Evolutionary conservation across 1,284 basidiomycete genomes (phyloP).

Genomic region (Irpex sp.): DNA sequence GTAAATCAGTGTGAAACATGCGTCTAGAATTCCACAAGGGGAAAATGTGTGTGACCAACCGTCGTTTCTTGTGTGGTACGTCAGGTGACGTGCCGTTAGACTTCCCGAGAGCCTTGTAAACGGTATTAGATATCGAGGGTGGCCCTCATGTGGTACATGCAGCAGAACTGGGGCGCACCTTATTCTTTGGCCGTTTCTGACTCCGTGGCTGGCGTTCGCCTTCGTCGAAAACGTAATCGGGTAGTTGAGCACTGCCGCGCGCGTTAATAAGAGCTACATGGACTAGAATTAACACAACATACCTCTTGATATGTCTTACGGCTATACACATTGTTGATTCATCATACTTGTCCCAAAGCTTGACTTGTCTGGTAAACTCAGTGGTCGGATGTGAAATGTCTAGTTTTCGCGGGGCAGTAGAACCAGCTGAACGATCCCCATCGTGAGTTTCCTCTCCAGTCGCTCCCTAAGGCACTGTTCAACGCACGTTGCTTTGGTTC

Average conservation of each 20-base stretch:
- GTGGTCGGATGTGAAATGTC: constrained; percentile 97
- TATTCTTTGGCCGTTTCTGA: constrained; percentile 69
- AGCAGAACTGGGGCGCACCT: constrained; percentile 47
- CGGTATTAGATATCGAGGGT: constrained; percentile 6
- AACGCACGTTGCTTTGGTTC: constrained; percentile 85
- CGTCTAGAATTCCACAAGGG: constrained; percentile 16
- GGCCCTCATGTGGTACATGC: constrained; percentile 2
- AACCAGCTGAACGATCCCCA: constrained; percentile 46
- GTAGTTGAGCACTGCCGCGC: constrained; percentile 57
- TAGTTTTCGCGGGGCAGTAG: constrained; percentile 73
- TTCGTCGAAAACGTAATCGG: constrained; percentile 81
- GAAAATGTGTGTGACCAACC: constrained; percentile 34
- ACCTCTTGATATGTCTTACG: constrained; percentile 94
- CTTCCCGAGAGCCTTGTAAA: constrained; percentile 54
- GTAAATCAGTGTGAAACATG: constrained; percentile 37
- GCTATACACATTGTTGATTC: constrained; percentile 92
- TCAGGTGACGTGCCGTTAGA: constrained; percentile 63
- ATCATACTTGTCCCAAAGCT: constrained; percentile 95
- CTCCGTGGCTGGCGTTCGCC: constrained; percentile 72
- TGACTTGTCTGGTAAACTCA: constrained; percentile 94
- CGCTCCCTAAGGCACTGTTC: constrained; percentile 6
- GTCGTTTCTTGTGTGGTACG: constrained; percentile 71
- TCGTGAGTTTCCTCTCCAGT: constrained; percentile 13
- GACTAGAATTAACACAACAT: constrained; percentile 26
- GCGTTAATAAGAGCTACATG: constrained; percentile 41